Percentiles rank a stretch among this genome's conserved stretches.
Conservation (phyloP, 2,329 filamentous ascomycete genomes). For the Microcyclosporella mali region DNA sequence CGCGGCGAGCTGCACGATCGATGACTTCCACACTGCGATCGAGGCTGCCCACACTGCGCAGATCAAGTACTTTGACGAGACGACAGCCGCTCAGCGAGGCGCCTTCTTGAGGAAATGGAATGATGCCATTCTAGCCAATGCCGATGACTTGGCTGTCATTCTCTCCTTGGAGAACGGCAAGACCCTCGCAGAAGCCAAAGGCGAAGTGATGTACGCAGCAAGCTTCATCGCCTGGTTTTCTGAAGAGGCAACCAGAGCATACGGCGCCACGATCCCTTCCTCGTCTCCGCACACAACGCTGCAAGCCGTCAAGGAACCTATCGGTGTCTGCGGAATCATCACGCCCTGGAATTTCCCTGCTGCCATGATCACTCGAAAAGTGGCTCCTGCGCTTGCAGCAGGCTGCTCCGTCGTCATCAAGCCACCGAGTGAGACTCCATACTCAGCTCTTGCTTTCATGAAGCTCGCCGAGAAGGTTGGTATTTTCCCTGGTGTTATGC, state of each 20-base stretch:
- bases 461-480: constrained; percentile 17
- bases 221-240: constrained; percentile 22
- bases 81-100: constrained; percentile 12
- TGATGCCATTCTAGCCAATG: constrained; percentile 9
- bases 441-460: constrained; percentile 16
- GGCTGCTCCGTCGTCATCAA: constrained; percentile 24
- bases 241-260: constrained; percentile 13
- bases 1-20: constrained; percentile 1
- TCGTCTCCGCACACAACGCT: background rate
- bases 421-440: constrained; percentile 22
- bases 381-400: constrained; percentile 21
- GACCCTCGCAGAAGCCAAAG: constrained; percentile 17
- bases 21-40: constrained; percentile 8
- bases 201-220: constrained; percentile 19
- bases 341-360: constrained; percentile 52
- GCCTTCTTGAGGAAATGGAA: constrained; percentile 17
- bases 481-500: constrained; percentile 12
- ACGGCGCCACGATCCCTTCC: constrained; percentile 8
- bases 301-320: constrained; percentile 17
- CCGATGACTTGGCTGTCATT: constrained; percentile 1
- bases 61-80: constrained; percentile 5
- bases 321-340: constrained; percentile 56
- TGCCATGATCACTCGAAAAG: constrained; percentile 15
- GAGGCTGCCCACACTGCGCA: constrained; percentile 6
- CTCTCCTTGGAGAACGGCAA: constrained; percentile 21